Percentiles rank a stretch among this genome's conserved stretches.
These are phyloP conservation scores for Paraleonurus japonicus DNA, from an alignment of 257 asterid species.

Conservation along the genomic window DNA sequence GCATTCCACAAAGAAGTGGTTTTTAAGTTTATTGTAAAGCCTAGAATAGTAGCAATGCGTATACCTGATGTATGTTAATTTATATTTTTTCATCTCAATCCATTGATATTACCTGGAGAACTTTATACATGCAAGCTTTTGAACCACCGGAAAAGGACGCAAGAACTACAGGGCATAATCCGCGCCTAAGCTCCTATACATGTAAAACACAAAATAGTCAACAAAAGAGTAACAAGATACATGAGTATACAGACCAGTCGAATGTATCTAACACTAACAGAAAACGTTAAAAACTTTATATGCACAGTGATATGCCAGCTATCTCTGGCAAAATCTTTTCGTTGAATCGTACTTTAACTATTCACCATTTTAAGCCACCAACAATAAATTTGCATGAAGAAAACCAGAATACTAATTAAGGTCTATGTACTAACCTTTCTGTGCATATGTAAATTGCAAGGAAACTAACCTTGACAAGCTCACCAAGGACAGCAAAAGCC, in stretches of 20 bases:
- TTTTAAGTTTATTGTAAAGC: not conserved
- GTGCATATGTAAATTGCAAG: not conserved
- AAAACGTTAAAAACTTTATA: not conserved
- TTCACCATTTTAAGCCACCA: not conserved
- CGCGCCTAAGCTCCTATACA: conserved; percentile 64
- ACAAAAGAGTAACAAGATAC: conserved; percentile 5
- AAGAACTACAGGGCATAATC: conserved; percentile 72
- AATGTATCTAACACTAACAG: not conserved
- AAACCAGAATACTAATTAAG: not conserved
- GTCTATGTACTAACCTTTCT: not conserved
- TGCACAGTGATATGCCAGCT: not conserved
- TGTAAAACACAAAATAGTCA: conserved; percentile 20
- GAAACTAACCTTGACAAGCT: conserved; percentile 66
- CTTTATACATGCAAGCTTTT: conserved; percentile 89
- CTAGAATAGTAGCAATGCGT: not conserved
- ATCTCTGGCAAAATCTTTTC: not conserved
- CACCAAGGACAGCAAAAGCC: conserved; percentile 62
- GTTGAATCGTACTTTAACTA: not conserved
- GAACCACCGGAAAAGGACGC: conserved; percentile 84
- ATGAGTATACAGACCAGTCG: not conserved
- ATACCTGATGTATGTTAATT: not conserved
- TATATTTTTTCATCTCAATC: not conserved
- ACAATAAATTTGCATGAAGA: not conserved
- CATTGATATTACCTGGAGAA: conserved; percentile 63
- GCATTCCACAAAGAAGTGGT: conserved; percentile 6